These are phyloP conservation scores for Plasmodium relictum DNA, from an alignment of 169 alveolate species.

Conservation along the genomic window DNA sequence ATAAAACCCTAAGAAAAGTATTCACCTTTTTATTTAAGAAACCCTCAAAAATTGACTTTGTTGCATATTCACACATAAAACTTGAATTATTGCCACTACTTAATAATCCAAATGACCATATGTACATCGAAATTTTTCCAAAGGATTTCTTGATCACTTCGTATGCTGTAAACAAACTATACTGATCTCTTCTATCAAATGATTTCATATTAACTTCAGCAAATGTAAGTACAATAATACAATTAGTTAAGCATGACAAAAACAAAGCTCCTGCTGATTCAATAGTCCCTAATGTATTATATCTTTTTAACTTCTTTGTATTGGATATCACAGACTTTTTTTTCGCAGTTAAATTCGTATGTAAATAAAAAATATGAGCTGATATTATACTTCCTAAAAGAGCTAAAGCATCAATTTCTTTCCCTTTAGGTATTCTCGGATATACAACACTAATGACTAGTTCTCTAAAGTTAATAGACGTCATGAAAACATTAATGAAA, in stretches of 20 bases:
- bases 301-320: constrained; percentile 41
- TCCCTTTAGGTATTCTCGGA: constrained; percentile 65
- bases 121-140: constrained; percentile 71
- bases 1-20: constrained; percentile 52
- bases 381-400: constrained; percentile 70
- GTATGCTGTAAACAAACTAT: constrained; percentile 69
- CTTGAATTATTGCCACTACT: constrained; percentile 77
- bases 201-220: constrained; percentile 54
- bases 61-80: constrained; percentile 77
- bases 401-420: constrained; percentile 65
- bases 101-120: constrained; percentile 77
- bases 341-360: constrained; percentile 70
- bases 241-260: constrained; percentile 64
- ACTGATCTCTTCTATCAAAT: constrained; percentile 31
- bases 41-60: constrained; percentile 73
- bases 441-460: constrained; percentile 37
- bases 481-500: constrained; percentile 73
- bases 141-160: constrained; percentile 72
- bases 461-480: constrained; percentile 48
- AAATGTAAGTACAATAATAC: constrained; percentile 75
- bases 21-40: constrained; percentile 65
- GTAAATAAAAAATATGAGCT: constrained; percentile 74
- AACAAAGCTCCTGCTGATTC: constrained; percentile 65
- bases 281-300: constrained; percentile 50
- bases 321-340: constrained; percentile 43